phyloP scores from a whole-genome alignment of 352 stramenopile genomes.

The Phytophthora melonis region DNA sequence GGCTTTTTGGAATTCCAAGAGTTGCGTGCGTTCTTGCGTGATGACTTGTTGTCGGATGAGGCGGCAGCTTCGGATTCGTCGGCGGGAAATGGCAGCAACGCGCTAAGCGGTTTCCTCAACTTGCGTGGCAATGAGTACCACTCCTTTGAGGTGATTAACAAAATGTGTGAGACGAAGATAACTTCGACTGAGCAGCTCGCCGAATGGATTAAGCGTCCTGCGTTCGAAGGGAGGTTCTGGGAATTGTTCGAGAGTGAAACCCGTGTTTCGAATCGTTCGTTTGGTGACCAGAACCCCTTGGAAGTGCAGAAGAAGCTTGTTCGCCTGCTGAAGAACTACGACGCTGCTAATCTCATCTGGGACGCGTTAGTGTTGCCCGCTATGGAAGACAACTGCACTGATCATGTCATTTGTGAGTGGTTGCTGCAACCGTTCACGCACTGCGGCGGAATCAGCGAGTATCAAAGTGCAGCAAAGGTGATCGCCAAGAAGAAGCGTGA shows the following conservation, averaged over 20 bases:
- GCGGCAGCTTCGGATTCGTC: slow-evolving; percentile 17
- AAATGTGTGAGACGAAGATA: slow-evolving; percentile 66
- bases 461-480: slow-evolving; percentile 67
- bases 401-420: slow-evolving; percentile 60
- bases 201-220: slow-evolving; percentile 53
- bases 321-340: slow-evolving; percentile 75
- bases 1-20: slow-evolving; percentile 96
- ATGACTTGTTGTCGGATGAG: slow-evolving; percentile 56
- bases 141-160: slow-evolving; percentile 68
- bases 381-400: slow-evolving; percentile 47
- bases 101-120: slow-evolving; percentile 69
- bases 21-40: slow-evolving; percentile 84
- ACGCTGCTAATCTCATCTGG: slow-evolving; percentile 71
- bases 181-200: slow-evolving; percentile 56
- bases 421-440: slow-evolving; percentile 65
- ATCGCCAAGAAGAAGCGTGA: slow-evolving; percentile 76
- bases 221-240: slow-evolving; percentile 67
- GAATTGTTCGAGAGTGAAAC: slow-evolving; percentile 68
- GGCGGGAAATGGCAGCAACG: slow-evolving; percentile 47
- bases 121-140: slow-evolving; percentile 76
- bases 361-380: slow-evolving; percentile 60
- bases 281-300: slow-evolving; percentile 54
- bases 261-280: slow-evolving; percentile 48
- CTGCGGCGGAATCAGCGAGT: slow-evolving; percentile 79
- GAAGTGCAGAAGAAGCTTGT: slow-evolving; percentile 82